These are phyloP conservation scores for Pichia sorboxylosa DNA, from an alignment of 1,139 yeast genomes.

Conservation along the genomic window DNA sequence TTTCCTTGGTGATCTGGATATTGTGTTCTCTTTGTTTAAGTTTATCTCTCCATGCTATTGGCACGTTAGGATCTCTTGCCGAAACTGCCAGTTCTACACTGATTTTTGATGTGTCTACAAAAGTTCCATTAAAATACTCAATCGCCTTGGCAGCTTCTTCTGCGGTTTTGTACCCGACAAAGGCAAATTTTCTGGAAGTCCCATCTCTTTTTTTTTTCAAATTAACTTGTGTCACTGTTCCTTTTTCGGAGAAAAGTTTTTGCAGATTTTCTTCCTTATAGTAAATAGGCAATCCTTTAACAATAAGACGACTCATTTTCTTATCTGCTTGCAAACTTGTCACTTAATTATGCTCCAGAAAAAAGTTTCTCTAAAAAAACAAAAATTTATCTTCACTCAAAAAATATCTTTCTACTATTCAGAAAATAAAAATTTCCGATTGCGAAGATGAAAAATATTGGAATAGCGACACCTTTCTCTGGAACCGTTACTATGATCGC, in stretches of 20 bases:
- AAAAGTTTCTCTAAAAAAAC: slow-evolving; percentile 1
- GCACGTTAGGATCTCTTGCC: slow-evolving; percentile 71
- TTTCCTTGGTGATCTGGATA: slow-evolving; percentile 43
- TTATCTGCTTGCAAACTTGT: not conserved
- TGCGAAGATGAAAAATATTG: too few relatives aligned
- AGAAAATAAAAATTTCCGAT: not conserved
- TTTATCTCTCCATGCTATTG: slow-evolving; percentile 60
- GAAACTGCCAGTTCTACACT: slow-evolving; percentile 77
- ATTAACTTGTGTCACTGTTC: slow-evolving; percentile 71
- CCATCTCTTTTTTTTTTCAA: slow-evolving; percentile 73
- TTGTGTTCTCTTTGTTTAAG: slow-evolving; percentile 43
- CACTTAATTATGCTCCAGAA: not conserved
- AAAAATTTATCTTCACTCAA: slow-evolving; percentile 1
- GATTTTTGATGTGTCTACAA: slow-evolving; percentile 70
- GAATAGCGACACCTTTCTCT: too few relatives aligned
- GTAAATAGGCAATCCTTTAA: slow-evolving; percentile 83
- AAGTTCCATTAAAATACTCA: slow-evolving; percentile 61
- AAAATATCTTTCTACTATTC: too few relatives aligned
- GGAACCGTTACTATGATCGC: too few relatives aligned
- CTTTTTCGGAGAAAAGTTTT: slow-evolving; percentile 46
- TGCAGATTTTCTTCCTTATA: slow-evolving; percentile 65
- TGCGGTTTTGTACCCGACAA: slow-evolving; percentile 66
- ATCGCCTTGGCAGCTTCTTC: slow-evolving; percentile 75
- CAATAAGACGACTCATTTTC: slow-evolving; percentile 80
- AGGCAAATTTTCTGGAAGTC: slow-evolving; percentile 85